A percentile compares a stretch with the other conserved stretches of the same genome.
Conservation (phyloP, 1,284 basidiomycete species). For the Microbotryum lychnidis-dioicae region DNA sequence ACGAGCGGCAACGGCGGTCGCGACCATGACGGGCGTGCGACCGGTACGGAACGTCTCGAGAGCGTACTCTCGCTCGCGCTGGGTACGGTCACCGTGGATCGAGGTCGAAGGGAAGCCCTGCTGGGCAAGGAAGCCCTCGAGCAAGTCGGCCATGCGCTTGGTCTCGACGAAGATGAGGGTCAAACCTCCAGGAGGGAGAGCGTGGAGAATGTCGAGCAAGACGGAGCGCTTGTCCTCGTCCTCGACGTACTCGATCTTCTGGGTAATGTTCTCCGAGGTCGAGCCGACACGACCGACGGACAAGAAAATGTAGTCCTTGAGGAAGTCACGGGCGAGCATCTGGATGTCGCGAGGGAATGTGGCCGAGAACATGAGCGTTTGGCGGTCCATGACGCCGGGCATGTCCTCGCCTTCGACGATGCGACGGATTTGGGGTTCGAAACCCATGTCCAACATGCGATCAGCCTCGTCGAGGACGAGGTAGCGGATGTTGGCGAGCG, state of each 20-base stretch:
- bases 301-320: conserved; percentile 80
- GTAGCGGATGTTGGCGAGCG: conserved; percentile 91
- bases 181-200: conserved; percentile 54
- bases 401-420: conserved; percentile 99
- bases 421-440: conserved; percentile 97
- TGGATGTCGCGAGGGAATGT: conserved; percentile 99
- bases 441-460: conserved; percentile 99
- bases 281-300: conserved; percentile 97
- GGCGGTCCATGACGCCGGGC: conserved; percentile 83
- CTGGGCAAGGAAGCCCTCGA: conserved; percentile 88
- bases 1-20: conserved; percentile 96
- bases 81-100: conserved; percentile 95
- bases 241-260: conserved; percentile 96
- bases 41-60: conserved; percentile 92
- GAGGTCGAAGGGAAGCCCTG: conserved; percentile 85
- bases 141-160: conserved; percentile 97
- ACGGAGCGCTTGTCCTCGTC: conserved; percentile 95
- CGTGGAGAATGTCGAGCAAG: conserved; percentile 83
- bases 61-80: conserved; percentile 93
- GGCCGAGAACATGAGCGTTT: conserved; percentile 99
- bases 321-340: conserved; percentile 87
- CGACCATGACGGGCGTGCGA: conserved; percentile 91
- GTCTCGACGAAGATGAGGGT: conserved; percentile 99
- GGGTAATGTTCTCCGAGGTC: conserved; percentile 98
- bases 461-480: conserved; percentile 99